Evolutionary conservation across 768 basidiomycete species (phyloP), one percentile per base, ranked within the genome.

Genomic region (Suillus paluster): DNA sequence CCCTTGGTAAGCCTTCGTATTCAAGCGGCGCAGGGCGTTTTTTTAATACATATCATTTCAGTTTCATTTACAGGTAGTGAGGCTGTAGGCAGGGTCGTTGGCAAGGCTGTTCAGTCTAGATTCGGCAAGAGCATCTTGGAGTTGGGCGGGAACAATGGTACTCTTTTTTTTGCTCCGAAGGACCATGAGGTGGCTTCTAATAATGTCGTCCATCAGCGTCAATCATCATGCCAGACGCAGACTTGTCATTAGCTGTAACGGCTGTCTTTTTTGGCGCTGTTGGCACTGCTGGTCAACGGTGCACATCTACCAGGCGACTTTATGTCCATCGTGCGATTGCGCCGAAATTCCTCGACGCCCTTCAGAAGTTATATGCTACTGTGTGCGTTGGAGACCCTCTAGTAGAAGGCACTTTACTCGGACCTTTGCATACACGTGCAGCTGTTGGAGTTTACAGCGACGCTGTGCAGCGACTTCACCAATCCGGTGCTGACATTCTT

Each of bases 61-160:
- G 94, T 99, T 23, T 95, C 93, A 41, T 99, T 99, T 75, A 99
- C 97, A 3, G 97, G 97, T 5, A 95, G 92, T 70, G 97, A 99
- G 75, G 80, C 81, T 57, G 88, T 94, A 59, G 97, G 97, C 14
- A 84, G 90, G 57, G 83, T 86, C 61, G 95, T 99, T n/a, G 92
- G 92, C n/a, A 88, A 87, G 78, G 82, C 81, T 63, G 95, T 97
- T 3, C 91, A 91, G 73, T 86, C 87, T 59, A 83, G 94, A 64
- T 97, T 96, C 74, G 96, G 95, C 21, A 94, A 97, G 78, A 82
- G 87, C 34, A 86, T 98, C 23, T 83, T 98, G 27, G 97, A 98
- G 72, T 80, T 98, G 2, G 96, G 96, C 27, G 97, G 97, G 39
- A 98, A 99, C 78, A 98, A 98, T 71, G 94, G 94, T 94, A 75